Conservation (phyloP, 2,329 filamentous ascomycete genomes). For the Balansia obtecta region DNA sequence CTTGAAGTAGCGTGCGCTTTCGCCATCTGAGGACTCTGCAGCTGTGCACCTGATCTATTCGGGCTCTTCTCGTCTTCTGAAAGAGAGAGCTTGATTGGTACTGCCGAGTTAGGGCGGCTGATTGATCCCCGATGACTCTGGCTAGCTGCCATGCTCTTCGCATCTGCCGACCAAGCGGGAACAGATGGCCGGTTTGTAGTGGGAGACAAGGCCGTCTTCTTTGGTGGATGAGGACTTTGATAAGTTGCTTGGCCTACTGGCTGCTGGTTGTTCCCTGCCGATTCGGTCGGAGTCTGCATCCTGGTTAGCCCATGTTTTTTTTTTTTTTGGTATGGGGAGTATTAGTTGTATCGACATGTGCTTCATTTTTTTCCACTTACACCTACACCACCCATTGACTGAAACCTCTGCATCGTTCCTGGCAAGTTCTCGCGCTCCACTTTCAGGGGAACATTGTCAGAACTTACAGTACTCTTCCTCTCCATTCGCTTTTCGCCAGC, state of each 20-base stretch:
- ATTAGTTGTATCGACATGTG: neutral
- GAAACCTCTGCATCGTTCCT: constrained; percentile 17
- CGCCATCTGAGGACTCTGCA: constrained; percentile 37
- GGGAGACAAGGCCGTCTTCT: constrained; percentile 41
- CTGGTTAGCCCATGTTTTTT: constrained; percentile 6
- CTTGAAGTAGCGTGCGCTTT: constrained; percentile 23
- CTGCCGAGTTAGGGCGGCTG: constrained; percentile 17
- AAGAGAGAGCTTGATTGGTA: constrained; percentile 40
- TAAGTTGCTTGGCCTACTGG: constrained; percentile 20
- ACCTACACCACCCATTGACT: constrained; percentile 22
- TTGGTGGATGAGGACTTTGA: constrained; percentile 34
- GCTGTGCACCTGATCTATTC: constrained; percentile 35
- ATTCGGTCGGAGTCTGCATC: constrained; percentile 28
- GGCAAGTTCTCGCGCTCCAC: constrained; percentile 20
- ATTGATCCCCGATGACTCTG: constrained; percentile 12
- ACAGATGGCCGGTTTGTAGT: constrained; percentile 39
- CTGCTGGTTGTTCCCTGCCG: constrained; percentile 26
- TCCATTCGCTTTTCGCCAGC: constrained; percentile 40
- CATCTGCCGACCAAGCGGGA: constrained; percentile 34
- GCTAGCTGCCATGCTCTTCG: constrained; percentile 12
- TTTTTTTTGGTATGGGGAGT: neutral
- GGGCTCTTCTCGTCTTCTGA: constrained; percentile 50
- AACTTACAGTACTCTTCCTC: constrained; percentile 27
- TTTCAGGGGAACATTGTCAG: constrained; percentile 21
- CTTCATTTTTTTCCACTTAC: constrained; percentile 13